Evolutionary conservation across 257 asterid genomes (phyloP).

Genomic region (Echites panduratus): DNA sequence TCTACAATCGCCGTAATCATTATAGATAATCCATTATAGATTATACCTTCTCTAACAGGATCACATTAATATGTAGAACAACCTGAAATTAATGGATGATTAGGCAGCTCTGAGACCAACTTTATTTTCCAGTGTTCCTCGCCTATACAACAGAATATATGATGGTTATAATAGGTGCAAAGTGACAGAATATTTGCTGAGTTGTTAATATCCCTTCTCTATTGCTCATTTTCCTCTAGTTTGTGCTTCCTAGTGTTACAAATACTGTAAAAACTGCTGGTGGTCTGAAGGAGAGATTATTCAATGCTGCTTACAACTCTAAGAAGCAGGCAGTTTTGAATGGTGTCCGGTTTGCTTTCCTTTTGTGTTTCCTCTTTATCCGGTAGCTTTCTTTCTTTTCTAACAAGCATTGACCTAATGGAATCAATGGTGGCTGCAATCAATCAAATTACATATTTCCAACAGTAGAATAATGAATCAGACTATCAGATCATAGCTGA

Average conservation of each 20-base stretch:
- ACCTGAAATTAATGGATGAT: conserved; percentile 88
- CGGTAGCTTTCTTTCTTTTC: neutral
- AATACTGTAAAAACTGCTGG: conserved; percentile 87
- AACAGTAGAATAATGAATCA: neutral
- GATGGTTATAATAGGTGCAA: conserved; percentile 56
- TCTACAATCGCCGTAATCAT: neutral
- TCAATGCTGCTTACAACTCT: conserved; percentile 87
- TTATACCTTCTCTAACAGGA: neutral
- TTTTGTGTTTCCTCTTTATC: neutral
- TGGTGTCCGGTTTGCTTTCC: conserved; percentile 35
- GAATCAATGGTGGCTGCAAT: neutral
- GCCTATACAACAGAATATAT: conserved; percentile 93
- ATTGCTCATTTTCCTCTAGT: conserved; percentile 18
- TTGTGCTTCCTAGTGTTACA: conserved; percentile 44
- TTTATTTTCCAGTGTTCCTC: conserved; percentile 92
- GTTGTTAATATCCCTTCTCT: conserved; percentile 16
- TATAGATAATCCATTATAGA: neutral
- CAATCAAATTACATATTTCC: neutral
- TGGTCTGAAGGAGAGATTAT: conserved; percentile 66
- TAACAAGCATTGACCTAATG: neutral
- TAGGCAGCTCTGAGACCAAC: conserved; percentile 87
- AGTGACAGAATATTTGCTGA: conserved; percentile 1
- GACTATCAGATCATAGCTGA: neutral
- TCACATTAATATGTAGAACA: conserved; percentile 59
- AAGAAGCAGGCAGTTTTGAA: conserved; percentile 84